phyloP scores from a whole-genome alignment of 495 filamentous ascomycete species.

The Neurospora africana region DNA sequence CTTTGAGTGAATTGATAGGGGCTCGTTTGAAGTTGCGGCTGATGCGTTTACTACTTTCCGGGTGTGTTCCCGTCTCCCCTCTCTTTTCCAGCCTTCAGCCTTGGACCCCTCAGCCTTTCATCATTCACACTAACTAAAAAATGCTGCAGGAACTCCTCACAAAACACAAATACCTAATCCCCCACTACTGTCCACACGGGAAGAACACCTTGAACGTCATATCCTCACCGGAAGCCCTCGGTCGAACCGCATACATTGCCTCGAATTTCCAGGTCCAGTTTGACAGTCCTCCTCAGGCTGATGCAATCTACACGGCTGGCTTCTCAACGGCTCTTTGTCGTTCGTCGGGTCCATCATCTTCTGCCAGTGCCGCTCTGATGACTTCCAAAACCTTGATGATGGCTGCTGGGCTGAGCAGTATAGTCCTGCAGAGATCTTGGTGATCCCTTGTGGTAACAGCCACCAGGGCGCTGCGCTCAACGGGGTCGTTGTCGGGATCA shows the following conservation, averaged over 20 bases:
- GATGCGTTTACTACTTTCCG: constrained; percentile 96
- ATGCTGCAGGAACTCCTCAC: constrained; percentile 71
- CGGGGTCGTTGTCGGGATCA: constrained; percentile 26
- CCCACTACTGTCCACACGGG: too few species aligned
- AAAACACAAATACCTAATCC: constrained; percentile 81
- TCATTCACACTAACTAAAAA: too few species aligned
- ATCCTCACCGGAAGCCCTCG: too few species aligned
- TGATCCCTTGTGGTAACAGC: constrained; percentile 30
- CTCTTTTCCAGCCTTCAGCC: too few species aligned
- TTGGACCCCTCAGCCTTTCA: too few species aligned
- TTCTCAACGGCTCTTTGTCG: constrained; percentile 56
- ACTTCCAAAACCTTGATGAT: constrained; percentile 56
- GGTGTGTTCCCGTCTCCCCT: constrained; percentile 46
- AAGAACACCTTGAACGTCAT: too few species aligned
- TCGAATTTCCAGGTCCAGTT: constrained; percentile 70
- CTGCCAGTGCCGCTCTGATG: constrained; percentile 54
- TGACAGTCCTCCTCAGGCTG: constrained; percentile 56
- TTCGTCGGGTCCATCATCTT: constrained; percentile 49
- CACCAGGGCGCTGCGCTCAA: constrained; percentile 13
- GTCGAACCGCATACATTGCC: too few species aligned
- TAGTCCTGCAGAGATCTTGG: constrained; percentile 38
- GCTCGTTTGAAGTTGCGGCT: constrained; percentile 91
- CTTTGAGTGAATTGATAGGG: constrained; percentile 92
- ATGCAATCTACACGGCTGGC: constrained; percentile 55
- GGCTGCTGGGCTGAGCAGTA: constrained; percentile 42